Percentiles rank a stretch among this genome's conserved stretches.
Evolutionary conservation across 73 alveolate species (phyloP).

Genomic region (Durusdinium trenchii): DNA sequence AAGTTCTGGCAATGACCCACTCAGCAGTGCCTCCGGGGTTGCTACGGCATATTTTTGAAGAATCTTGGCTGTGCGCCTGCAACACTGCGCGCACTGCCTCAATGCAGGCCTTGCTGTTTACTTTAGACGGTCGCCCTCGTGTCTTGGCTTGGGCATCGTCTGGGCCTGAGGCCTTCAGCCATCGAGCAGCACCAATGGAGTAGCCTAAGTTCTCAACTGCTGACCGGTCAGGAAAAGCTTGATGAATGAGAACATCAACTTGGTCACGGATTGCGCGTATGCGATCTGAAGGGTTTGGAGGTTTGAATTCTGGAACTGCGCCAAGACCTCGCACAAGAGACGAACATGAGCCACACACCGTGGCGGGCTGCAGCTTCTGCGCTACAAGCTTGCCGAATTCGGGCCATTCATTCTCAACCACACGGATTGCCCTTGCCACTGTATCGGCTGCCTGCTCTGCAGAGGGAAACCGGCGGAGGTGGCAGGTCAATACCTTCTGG

Average conservation of each 20-base stretch:
- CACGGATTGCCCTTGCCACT: too few relatives aligned
- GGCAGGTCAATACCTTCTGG: too few relatives aligned
- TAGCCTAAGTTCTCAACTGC: neutral
- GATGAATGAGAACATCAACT: neutral
- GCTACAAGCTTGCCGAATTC: too few relatives aligned
- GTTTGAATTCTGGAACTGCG: neutral
- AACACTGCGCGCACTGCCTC: slow-evolving; percentile 1
- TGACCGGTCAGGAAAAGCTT: neutral
- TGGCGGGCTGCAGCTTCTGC: too few relatives aligned
- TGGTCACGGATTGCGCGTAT: neutral
- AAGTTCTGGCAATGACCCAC: neutral
- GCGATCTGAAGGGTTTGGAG: neutral
- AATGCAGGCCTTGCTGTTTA: neutral
- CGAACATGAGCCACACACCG: neutral
- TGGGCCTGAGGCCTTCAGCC: neutral
- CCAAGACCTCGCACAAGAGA: neutral
- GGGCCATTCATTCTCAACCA: too few relatives aligned
- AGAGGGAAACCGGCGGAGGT: too few relatives aligned
- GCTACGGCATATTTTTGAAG: neutral
- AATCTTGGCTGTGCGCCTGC: slow-evolving; percentile 23
- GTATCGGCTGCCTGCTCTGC: too few relatives aligned
- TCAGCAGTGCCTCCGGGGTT: neutral
- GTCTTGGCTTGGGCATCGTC: neutral
- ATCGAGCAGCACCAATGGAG: neutral
- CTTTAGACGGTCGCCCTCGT: slow-evolving; percentile 30